These are phyloP conservation scores for Thinopyrum elongatum DNA, from an alignment of 176 grass and related monocot genomes.

Conservation along the genomic window DNA sequence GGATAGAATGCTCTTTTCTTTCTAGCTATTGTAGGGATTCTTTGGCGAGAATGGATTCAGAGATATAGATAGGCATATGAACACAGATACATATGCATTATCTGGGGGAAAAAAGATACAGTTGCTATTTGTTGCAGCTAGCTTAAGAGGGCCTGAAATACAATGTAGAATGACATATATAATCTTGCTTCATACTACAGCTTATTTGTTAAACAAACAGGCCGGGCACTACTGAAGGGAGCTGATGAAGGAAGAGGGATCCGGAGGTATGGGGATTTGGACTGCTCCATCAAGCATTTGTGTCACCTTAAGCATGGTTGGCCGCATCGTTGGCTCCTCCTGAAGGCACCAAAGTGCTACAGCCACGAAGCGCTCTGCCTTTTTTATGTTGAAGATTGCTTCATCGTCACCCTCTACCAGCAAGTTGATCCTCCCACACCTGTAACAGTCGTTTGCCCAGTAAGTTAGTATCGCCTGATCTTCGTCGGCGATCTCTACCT, in stretches of 20 bases:
- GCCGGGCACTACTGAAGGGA: neutral
- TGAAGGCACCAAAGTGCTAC: conserved; percentile 68
- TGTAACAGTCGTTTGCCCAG: conserved; percentile 53
- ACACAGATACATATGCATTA: neutral
- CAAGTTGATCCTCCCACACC: conserved; percentile 29
- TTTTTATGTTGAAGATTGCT: conserved; percentile 22
- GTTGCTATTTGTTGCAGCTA: too few relatives aligned
- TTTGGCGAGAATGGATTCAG: neutral
- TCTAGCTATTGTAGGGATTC: neutral
- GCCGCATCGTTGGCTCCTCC: conserved; percentile 49
- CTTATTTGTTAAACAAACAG: neutral
- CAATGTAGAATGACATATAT: neutral
- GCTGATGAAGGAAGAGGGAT: conserved; percentile 32
- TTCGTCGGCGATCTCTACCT: conserved; percentile 12
- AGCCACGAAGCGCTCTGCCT: conserved; percentile 32
- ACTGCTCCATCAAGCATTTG: conserved; percentile 44
- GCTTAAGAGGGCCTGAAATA: too few relatives aligned
- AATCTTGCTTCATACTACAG: neutral
- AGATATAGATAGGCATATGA: neutral
- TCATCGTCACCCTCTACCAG: conserved; percentile 32
- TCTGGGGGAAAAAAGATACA: too few relatives aligned
- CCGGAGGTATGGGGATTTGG: conserved; percentile 34
- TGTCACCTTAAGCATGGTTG: conserved; percentile 47
- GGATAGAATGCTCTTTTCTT: too few relatives aligned
- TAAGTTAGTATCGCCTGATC: conserved; percentile 22